These are phyloP conservation scores for Lolium multiflorum DNA, from an alignment of 176 grass and related monocot species.

Conservation along the genomic window DNA sequence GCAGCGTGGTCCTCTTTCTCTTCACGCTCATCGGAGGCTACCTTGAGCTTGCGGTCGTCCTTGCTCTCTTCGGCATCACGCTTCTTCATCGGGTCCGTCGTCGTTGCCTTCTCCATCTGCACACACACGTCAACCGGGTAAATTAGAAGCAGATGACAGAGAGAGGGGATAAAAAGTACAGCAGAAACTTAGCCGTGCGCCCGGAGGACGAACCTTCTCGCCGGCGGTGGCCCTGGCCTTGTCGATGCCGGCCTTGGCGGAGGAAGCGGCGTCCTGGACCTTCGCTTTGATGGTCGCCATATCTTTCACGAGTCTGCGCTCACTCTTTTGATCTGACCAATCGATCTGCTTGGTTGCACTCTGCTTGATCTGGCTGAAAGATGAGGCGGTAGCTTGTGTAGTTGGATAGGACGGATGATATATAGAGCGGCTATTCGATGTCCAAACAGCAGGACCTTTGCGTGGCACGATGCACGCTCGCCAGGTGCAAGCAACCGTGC, in stretches of 20 bases:
- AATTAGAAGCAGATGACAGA: neutral
- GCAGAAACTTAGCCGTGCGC: neutral
- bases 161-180: neutral
- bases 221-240: slow-evolving; percentile 68
- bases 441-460: neutral
- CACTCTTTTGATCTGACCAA: neutral
- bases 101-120: slow-evolving; percentile 71
- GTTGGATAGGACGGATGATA: neutral
- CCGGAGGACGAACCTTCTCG: slow-evolving; percentile 53
- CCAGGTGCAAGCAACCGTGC: neutral
- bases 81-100: slow-evolving; percentile 63
- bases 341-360: neutral
- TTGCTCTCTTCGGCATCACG: slow-evolving; percentile 55
- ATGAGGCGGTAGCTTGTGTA: neutral
- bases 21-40: slow-evolving; percentile 54
- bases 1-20: slow-evolving; percentile 48
- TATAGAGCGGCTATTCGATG: neutral
- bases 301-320: neutral
- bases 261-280: slow-evolving; percentile 51
- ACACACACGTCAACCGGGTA: neutral
- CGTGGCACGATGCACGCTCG: neutral
- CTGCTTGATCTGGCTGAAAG: neutral
- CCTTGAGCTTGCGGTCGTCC: slow-evolving; percentile 53
- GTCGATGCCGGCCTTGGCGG: slow-evolving; percentile 64
- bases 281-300: slow-evolving; percentile 58